These are phyloP conservation scores for Colletotrichum higginsianum DNA, from an alignment of 2,329 filamentous ascomycete genomes.

Conservation along the genomic window DNA sequence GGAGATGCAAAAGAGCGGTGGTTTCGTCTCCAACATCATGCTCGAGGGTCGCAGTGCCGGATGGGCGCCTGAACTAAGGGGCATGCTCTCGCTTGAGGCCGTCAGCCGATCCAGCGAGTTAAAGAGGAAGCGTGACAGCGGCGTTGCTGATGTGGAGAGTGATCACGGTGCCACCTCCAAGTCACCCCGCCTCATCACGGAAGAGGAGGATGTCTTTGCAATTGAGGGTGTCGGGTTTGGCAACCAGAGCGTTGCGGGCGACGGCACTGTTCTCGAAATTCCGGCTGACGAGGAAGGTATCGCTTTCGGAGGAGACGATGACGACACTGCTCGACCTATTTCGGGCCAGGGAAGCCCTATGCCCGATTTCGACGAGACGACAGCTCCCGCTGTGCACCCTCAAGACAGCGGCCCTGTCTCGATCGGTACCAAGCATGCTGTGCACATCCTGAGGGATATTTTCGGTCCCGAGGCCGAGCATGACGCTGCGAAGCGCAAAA, in stretches of 20 bases:
- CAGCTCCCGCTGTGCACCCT: constrained; percentile 81
- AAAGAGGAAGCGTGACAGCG: constrained; percentile 95
- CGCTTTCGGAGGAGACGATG: constrained; percentile 60
- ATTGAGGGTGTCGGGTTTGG: constrained; percentile 67
- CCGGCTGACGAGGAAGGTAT: constrained; percentile 70
- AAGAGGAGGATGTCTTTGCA: constrained; percentile 73
- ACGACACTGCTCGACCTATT: constrained; percentile 59
- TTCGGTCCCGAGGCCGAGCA: constrained; percentile 83
- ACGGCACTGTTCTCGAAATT: constrained; percentile 77
- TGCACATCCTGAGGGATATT: constrained; percentile 91
- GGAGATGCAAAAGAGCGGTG: constrained; percentile 92
- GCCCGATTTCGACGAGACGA: constrained; percentile 84
- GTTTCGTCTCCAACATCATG: constrained; percentile 90
- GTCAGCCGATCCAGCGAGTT: constrained; percentile 83
- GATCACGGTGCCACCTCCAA: constrained; percentile 72
- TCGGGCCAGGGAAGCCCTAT: constrained; percentile 61
- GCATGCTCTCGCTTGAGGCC: constrained; percentile 90
- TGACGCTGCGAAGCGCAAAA: constrained; percentile 80
- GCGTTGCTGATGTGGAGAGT: constrained; percentile 83
- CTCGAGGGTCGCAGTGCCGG: constrained; percentile 82
- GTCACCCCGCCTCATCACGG: constrained; percentile 78
- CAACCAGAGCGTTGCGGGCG: constrained; percentile 65
- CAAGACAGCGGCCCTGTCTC: constrained; percentile 90
- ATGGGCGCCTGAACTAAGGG: constrained; percentile 94
- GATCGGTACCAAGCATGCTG: constrained; percentile 92